Conservation (phyloP, 129 eudicot species). For the Flaveria ramosissima region DNA sequence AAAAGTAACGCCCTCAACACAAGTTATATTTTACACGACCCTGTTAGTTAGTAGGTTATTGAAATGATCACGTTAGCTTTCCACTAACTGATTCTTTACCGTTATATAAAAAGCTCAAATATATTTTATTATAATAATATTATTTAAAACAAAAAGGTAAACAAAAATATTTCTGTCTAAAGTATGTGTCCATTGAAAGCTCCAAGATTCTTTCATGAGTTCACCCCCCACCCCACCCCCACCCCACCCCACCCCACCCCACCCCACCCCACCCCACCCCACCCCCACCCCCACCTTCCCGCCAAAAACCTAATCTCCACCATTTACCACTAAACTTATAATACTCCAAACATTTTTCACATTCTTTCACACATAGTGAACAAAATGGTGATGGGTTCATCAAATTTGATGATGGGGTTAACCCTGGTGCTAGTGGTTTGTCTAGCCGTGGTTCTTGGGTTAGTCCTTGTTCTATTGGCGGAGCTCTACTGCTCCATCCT, state of each 20-base stretch:
- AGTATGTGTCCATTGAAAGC: background rate
- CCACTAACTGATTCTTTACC: no score
- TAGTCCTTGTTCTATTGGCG: slow-evolving; percentile 64
- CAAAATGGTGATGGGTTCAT: slow-evolving; percentile 58
- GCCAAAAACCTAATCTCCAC: slow-evolving; percentile 40
- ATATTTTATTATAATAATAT: no score
- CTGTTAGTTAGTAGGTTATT: no score
- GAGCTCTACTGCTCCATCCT: slow-evolving; percentile 76
- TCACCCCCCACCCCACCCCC: background rate
- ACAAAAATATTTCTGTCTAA: background rate
- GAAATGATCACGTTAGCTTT: no score
- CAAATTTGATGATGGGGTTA: slow-evolving; percentile 80
- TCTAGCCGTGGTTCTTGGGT: slow-evolving; percentile 59
- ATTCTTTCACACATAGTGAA: slow-evolving; percentile 10
- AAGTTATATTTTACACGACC: no score
- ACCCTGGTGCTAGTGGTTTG: slow-evolving; percentile 56
- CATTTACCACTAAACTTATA: slow-evolving; percentile 26
- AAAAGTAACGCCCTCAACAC: no score
- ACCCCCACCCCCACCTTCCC: background rate
- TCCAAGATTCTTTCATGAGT: slow-evolving; percentile 10
- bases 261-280: background rate
- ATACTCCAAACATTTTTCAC: slow-evolving; percentile 27
- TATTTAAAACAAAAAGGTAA: no score
- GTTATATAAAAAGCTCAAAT: no score
- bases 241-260: no score